Evolutionary conservation across 106 monocot genomes (phyloP).

Genomic region (Chionographis japonica): DNA sequence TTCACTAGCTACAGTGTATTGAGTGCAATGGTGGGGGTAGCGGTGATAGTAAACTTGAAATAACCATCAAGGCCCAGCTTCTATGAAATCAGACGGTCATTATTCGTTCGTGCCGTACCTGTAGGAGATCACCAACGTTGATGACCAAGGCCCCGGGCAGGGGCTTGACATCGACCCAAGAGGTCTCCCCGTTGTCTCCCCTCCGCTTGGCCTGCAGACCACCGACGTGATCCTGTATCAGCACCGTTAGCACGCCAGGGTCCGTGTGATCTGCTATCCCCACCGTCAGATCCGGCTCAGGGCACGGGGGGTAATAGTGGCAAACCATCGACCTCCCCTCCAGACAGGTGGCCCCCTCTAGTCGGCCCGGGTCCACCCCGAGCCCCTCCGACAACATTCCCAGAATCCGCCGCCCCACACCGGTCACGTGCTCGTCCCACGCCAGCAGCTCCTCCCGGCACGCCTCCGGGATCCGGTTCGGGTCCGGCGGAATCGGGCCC

Average conservation of each 20-base stretch:
- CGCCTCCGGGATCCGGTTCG: slow-evolving; percentile 15
- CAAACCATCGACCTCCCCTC: slow-evolving; percentile 53
- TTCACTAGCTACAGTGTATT: too few species aligned
- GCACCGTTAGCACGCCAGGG: slow-evolving; percentile 51
- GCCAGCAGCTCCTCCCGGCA: slow-evolving; percentile 33
- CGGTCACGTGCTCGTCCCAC: slow-evolving; percentile 34
- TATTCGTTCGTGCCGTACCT: slow-evolving; percentile 13
- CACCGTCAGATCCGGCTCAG: slow-evolving; percentile 66
- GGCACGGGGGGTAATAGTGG: slow-evolving; percentile 79
- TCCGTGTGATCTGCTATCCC: slow-evolving; percentile 58
- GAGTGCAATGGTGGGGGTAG: too few species aligned
- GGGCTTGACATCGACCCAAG: slow-evolving; percentile 47
- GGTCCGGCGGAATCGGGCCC: slow-evolving; percentile 7
- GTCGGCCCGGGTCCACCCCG: slow-evolving; percentile 23
- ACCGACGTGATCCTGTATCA: slow-evolving; percentile 52
- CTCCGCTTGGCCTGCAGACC: slow-evolving; percentile 55
- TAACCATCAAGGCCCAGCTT: too few species aligned
- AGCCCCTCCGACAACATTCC: slow-evolving; percentile 64
- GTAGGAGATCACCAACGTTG: slow-evolving; percentile 43
- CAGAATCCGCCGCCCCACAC: slow-evolving; percentile 28
- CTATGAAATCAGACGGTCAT: too few species aligned
- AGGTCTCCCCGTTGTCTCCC: slow-evolving; percentile 11
- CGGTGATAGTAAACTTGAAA: too few species aligned
- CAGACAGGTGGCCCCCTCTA: slow-evolving; percentile 34
- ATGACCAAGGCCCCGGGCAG: slow-evolving; percentile 29